Conservation (phyloP, 2,329 filamentous ascomycete genomes). For the Exophiala xenobiotica region DNA sequence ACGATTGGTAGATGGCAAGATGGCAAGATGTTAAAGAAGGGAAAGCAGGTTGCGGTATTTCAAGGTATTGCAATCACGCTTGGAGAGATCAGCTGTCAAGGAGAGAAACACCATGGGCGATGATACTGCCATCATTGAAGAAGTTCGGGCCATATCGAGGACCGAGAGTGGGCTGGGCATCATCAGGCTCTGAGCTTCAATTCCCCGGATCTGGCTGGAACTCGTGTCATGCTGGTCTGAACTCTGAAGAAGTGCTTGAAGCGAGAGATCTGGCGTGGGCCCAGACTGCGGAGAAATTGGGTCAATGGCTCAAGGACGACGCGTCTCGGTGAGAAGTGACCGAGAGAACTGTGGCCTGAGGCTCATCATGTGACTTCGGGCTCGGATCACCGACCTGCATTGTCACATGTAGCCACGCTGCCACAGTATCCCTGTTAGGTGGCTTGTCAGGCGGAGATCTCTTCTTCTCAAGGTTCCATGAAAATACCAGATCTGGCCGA, state of each 20-base stretch:
- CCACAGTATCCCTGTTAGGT: not conserved
- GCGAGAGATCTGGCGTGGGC: not conserved
- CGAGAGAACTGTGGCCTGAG: not conserved
- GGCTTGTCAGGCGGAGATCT: not conserved
- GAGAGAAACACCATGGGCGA: slow-evolving; percentile 4
- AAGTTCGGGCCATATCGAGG: slow-evolving; percentile 6
- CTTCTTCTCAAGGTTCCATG: not conserved
- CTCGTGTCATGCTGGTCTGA: not conserved
- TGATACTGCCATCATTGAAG: not conserved
- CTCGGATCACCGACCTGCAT: not conserved
- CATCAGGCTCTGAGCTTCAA: not conserved
- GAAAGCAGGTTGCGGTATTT: not conserved
- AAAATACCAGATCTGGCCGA: not conserved
- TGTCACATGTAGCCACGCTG: no score
- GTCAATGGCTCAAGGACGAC: no score
- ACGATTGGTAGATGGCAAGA: not conserved
- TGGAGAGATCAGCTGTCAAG: not conserved
- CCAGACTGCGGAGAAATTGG: not conserved
- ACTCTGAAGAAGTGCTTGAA: no score
- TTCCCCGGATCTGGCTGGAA: slow-evolving; percentile 10
- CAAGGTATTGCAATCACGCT: not conserved
- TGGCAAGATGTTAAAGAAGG: not conserved
- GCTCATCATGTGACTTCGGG: not conserved
- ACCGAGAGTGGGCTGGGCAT: slow-evolving; percentile 4
- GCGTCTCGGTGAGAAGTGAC: not conserved